Base-by-base conservation (phyloP, 495 filamentous ascomycete genomes). In the Platismatia glauca region DNA sequence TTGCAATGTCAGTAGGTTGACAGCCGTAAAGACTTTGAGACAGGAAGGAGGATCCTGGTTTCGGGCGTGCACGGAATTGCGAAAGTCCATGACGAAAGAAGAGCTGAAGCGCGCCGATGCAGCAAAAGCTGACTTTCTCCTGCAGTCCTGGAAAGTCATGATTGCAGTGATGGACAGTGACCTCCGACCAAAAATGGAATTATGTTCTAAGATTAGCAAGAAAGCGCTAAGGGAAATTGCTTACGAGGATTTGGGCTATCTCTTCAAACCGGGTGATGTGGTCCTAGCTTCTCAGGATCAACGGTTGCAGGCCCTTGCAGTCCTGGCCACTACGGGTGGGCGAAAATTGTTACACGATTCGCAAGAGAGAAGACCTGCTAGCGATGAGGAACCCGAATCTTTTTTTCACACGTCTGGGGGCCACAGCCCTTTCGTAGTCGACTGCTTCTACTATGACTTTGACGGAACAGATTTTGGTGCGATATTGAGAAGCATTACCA, bases 391-490 rank as follows among this genome's bases (percentile, higher is more conserved):
- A 57, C 39, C 46, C 8, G 50, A 24, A 20, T 33, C 61, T 41
- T 33, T 18, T 44, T 11, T 41, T 18, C 43, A 37, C 44, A 59
- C 33, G 33, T 35, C 33, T 11, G 31, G 48, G 68, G 66, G 67
- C 13, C 4, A 52, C 22, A 56, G 43, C n/a, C 61, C 68, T 11
- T 24, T 75, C 31, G 34, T 58, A 6, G 37, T 77, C 12, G 20
- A 61, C 16, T 77, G 75, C 55, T 69, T 72, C 29, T 71, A 73
- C 39, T 66, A 76, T 27, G 71, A 75, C 64, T 77, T 74, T 62
- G 71, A 78, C 57, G 76, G 75, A 3, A 69, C 66, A 37, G 18
- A 65, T 9, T 55, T 62, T 41, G 50, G 50, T 5, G 46, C 60
- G 4, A 15, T 62, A 11, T 29, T 16, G 4, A 68, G 66, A 65